phyloP scores from a whole-genome alignment of 2,329 filamentous ascomycete genomes.

The Microcyclospora tardicrescens region DNA sequence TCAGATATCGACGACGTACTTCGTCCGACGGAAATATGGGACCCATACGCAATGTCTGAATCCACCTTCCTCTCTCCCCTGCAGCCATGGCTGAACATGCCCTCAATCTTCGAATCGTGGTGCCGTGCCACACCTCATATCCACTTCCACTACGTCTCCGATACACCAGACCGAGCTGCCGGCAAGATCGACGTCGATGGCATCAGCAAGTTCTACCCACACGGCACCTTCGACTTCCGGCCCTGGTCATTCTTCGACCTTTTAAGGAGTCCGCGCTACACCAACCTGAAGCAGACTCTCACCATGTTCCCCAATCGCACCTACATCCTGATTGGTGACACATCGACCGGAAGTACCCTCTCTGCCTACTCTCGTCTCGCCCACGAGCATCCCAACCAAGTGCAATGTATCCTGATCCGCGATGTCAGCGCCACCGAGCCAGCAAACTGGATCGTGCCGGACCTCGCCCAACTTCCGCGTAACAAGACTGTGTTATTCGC shows the following conservation, averaged over 20 bases:
- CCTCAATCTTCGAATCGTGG: conserved; percentile 6
- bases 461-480: conserved; percentile 1
- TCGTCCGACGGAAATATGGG: conserved; percentile 14
- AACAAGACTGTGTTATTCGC: conserved; percentile 9
- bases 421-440: conserved; percentile 12
- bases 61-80: conserved; percentile 8
- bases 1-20: conserved; percentile 17
- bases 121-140: conserved; percentile 3
- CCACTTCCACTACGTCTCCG: conserved; percentile 17
- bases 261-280: conserved; percentile 3
- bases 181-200: background rate
- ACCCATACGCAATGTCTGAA: conserved; percentile 4
- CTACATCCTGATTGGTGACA: conserved; percentile 16
- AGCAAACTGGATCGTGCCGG: conserved; percentile 8
- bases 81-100: conserved; percentile 12
- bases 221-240: conserved; percentile 14
- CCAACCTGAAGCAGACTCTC: conserved; percentile 9
- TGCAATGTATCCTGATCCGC: conserved; percentile 16
- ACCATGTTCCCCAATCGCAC: conserved; percentile 11
- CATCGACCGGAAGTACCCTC: conserved; percentile 9
- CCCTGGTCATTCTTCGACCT: conserved; percentile 8
- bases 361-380: conserved; percentile 9
- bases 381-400: conserved; percentile 5
- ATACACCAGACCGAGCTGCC: conserved; percentile 9
- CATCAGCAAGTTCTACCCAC: conserved; percentile 8